These are phyloP conservation scores for Trichocladium uniseriatum DNA, from an alignment of 495 filamentous ascomycete genomes.

Conservation along the genomic window DNA sequence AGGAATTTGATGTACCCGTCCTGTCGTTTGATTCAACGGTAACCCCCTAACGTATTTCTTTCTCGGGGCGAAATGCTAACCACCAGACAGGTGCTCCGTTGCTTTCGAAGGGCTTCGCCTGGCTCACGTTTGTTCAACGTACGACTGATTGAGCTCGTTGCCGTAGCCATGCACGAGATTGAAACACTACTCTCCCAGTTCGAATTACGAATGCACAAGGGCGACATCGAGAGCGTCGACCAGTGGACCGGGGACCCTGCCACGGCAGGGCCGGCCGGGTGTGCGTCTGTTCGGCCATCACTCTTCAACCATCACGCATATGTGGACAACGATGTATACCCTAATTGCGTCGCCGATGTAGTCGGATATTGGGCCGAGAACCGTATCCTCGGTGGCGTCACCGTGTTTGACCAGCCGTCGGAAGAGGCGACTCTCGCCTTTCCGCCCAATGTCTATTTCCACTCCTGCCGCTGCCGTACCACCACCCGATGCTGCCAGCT, in stretches of 20 bases:
- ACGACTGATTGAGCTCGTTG: constrained; percentile 22
- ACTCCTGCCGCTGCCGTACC: constrained; percentile 6
- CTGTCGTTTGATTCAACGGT: constrained; percentile 15
- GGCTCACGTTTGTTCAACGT: constrained; percentile 15
- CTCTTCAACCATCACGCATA: constrained; percentile 23
- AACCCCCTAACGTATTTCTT: no score
- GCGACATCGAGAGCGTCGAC: constrained; percentile 10
- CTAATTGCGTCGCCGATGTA: constrained; percentile 22
- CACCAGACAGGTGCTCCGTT: not conserved
- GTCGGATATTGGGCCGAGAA: constrained; percentile 32
- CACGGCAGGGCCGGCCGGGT: no score
- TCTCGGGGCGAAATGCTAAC: not conserved
- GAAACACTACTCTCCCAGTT: constrained; percentile 18
- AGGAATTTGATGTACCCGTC: constrained; percentile 7
- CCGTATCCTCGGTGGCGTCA: constrained; percentile 24
- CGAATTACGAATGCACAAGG: constrained; percentile 1
- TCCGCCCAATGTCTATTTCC: constrained; percentile 16
- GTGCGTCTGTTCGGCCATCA: no score
- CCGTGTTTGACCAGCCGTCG: constrained; percentile 21
- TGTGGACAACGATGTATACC: constrained; percentile 18
- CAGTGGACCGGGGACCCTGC: constrained; percentile 5
- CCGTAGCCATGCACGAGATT: constrained; percentile 24
- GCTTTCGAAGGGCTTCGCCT: constrained; percentile 13
- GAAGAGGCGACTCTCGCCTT: not conserved
- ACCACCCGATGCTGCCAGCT: constrained; percentile 16